These are phyloP conservation scores for Rhizopogon roseolus DNA, from an alignment of 768 basidiomycete genomes.

Conservation along the genomic window DNA sequence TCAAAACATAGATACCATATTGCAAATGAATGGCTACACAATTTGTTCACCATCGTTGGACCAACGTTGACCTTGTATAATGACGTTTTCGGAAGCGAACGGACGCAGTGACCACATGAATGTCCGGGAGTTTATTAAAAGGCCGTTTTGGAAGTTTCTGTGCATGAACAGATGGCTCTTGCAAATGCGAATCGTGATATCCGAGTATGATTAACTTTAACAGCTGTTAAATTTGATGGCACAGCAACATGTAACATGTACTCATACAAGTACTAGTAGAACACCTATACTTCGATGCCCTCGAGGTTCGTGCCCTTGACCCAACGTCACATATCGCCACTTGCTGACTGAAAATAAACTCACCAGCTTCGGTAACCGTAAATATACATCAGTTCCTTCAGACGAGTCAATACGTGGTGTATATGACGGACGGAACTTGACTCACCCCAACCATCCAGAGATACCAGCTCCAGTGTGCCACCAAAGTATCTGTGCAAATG, in stretches of 20 bases:
- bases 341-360: constrained; percentile 16
- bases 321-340: neutral
- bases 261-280: no score
- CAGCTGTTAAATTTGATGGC: neutral
- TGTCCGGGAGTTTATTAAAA: no score
- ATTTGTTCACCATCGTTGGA: no score
- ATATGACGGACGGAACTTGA: constrained; percentile 2
- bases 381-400: constrained; percentile 76
- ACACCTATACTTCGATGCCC: constrained; percentile 66
- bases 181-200: neutral
- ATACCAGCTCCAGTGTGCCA: constrained; percentile 72
- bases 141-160: no score
- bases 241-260: neutral
- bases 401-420: constrained; percentile 1
- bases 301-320: constrained; percentile 78
- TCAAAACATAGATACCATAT: no score
- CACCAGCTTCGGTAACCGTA: constrained; percentile 78
- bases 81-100: no score
- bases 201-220: neutral
- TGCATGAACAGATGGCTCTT: neutral
- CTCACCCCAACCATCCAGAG: constrained; percentile 81
- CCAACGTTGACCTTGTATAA: no score
- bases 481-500: constrained; percentile 63
- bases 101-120: no score
- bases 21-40: no score